A percentile compares a stretch with the other conserved stretches of the same genome.
Evolutionary conservation across 345 rosid genomes (phyloP).

Genomic region (Physaria fendleri): DNA sequence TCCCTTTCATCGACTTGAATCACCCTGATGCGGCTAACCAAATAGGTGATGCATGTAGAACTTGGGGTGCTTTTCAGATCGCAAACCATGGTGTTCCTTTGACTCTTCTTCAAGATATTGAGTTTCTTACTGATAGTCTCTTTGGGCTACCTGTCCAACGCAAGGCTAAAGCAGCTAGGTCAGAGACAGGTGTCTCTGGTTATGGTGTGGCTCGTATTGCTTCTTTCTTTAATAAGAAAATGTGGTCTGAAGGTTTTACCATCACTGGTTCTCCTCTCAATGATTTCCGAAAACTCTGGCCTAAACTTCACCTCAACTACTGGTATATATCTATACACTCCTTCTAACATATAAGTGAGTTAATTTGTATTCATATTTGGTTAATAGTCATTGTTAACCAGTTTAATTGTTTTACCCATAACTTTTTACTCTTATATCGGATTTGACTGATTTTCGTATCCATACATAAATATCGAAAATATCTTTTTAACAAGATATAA

Average conservation of each 20-base stretch:
- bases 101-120: constrained; percentile 40
- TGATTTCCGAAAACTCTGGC: constrained; percentile 71
- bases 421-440: no score
- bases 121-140: constrained; percentile 44
- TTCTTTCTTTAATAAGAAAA: constrained; percentile 52
- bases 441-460: no score
- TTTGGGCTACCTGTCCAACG: constrained; percentile 56
- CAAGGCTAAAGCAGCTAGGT: constrained; percentile 52
- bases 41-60: constrained; percentile 50
- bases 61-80: constrained; percentile 74
- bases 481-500: no score
- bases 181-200: constrained; percentile 49
- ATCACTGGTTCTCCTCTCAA: constrained; percentile 55
- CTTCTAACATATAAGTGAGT: not conserved
- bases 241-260: constrained; percentile 98
- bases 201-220: constrained; percentile 72
- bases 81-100: constrained; percentile 52
- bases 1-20: constrained; percentile 54
- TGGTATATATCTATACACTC: constrained; percentile 42
- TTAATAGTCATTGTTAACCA: no score
- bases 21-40: constrained; percentile 36
- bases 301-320: constrained; percentile 41
- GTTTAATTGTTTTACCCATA: no score
- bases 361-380: no score
- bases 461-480: no score